Evolutionary conservation across 495 filamentous ascomycete genomes (phyloP), one percentile per base, ranked within the genome.

Genomic region (Apiosordaria backusii): DNA sequence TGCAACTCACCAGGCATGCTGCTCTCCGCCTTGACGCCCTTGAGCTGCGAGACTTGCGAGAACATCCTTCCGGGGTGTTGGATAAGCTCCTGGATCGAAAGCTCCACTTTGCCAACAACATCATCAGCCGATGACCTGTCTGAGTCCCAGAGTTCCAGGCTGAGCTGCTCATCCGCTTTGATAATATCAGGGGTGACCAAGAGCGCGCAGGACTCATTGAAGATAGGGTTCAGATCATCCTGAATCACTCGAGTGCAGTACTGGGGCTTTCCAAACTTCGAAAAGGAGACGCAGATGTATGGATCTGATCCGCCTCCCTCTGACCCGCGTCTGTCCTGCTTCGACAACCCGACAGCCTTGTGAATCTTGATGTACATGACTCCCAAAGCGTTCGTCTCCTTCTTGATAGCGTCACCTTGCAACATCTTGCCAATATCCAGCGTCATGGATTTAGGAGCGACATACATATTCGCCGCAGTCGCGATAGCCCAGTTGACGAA

Each of bases 401-500:
- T 97, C 70, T 90, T 85, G 69, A 98, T 90, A 72, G 90, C 87
- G 67, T 98, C 94, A 50, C 93, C 94, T 71, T 90, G 87, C 1
- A 97, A 83, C 80, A 97, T 89, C 78, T 93, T 93, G 66, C 90
- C 87, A 63, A 98, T 84, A 71, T 98, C 93, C 65, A 98, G 85
- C 2, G 90, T 91, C 89, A 97, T 90, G 0, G 90, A 93, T 77
- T 97, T 98, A n/a, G 94, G 94, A 18, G 94, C 94, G 53, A 97
- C 93, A 66, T 97, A 97, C 83, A 96, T 91, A 73, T 88, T 89
- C 35, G 89, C 87, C 4, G 93, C 92, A 0, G 94, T 87, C 40
- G 84, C 87, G 68, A 98, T 96, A n/a, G 93, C 92, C 75, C 92
- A 96, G 78, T 97, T 96, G 78, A 97, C 93, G 74, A 98, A 97